A percentile compares a stretch with the other conserved stretches of the same genome.
These are phyloP conservation scores for Lentinus brumalis DNA, from an alignment of 768 basidiomycete genomes.

Conservation along the genomic window DNA sequence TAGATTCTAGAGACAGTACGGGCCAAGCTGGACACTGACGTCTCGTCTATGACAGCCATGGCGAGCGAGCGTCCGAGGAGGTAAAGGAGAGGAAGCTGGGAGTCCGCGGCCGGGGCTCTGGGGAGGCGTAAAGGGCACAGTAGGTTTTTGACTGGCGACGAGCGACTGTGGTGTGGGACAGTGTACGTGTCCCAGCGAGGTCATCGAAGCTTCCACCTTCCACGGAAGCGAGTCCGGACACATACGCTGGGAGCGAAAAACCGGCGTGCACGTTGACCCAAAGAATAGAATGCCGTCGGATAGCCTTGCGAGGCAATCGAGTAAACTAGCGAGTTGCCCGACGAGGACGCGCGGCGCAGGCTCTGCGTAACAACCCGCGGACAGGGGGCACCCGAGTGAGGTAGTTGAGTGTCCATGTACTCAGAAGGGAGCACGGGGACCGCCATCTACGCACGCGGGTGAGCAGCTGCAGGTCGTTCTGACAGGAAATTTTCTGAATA, in stretches of 20 bases:
- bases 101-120: background rate
- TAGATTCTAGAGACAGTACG: background rate
- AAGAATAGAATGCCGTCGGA: background rate
- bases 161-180: background rate
- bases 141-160: background rate
- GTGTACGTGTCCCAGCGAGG: background rate
- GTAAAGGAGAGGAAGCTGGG: background rate
- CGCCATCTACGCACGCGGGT: no score
- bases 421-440: no score
- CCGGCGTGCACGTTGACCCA: background rate
- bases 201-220: background rate
- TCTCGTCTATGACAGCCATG: slow-evolving; percentile 18
- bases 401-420: no score
- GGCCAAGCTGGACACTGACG: background rate
- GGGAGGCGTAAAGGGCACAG: background rate
- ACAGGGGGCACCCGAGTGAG: no score
- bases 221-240: background rate
- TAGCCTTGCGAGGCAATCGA: background rate
- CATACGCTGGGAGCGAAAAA: background rate
- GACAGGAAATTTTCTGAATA: no score
- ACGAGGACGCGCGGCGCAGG: no score
- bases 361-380: no score
- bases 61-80: background rate
- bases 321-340: background rate
- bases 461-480: no score